Conservation (phyloP, 805 yeast genomes). For the Zygotorulaspora florentina region DNA sequence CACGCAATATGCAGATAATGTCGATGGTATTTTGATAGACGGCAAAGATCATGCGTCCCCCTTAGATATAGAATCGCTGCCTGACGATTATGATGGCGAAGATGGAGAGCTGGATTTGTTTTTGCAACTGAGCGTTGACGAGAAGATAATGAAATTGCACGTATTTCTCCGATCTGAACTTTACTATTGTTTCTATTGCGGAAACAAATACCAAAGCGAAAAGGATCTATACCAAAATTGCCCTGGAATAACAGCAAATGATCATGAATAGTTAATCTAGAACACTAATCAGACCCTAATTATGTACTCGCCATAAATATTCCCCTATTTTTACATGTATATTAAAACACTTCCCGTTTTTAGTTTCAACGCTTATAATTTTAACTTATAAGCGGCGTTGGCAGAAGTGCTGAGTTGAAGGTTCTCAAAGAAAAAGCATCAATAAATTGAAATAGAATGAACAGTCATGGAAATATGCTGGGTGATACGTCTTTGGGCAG, state of each 20-base stretch:
- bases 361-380: no score
- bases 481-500: conserved; percentile 6
- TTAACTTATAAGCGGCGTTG: no score
- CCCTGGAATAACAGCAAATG: conserved; percentile 47
- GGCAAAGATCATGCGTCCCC: not conserved
- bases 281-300: not conserved
- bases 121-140: conserved; percentile 25
- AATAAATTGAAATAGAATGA: not conserved
- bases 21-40: not conserved
- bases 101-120: conserved; percentile 36
- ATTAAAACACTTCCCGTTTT: not conserved
- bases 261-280: conserved; percentile 33
- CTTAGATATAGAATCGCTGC: conserved; percentile 13
- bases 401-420: no score
- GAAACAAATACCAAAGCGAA: conserved; percentile 36
- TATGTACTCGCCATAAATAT: no score
- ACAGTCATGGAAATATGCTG: conserved; percentile 3
- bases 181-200: conserved; percentile 51
- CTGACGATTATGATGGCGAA: conserved; percentile 10
- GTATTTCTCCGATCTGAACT: conserved; percentile 39
- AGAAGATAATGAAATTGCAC: conserved; percentile 35
- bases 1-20: not conserved
- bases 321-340: not conserved
- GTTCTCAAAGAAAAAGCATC: no score
- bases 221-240: conserved; percentile 42